Evolutionary conservation across 2,329 filamentous ascomycete species (phyloP).

Genomic region (Amylocarpus encephaloides): DNA sequence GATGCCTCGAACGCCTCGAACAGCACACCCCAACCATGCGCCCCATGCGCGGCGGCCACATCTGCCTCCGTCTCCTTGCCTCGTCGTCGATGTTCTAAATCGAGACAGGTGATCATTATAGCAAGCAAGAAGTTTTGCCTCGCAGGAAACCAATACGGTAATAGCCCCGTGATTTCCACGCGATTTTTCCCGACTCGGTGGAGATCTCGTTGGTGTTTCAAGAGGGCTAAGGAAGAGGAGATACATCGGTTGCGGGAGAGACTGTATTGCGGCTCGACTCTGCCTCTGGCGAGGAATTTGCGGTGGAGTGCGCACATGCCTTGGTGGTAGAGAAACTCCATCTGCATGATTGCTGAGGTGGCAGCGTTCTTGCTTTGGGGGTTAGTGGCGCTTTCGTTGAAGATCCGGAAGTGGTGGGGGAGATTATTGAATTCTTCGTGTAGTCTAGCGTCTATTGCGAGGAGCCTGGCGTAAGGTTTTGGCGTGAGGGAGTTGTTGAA

Average conservation of each 20-base stretch:
- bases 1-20: slow-evolving; percentile 3
- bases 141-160: slow-evolving; percentile 22
- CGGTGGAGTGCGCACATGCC: slow-evolving; percentile 18
- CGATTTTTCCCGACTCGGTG: slow-evolving; percentile 15
- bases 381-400: slow-evolving; percentile 58
- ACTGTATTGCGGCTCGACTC: slow-evolving; percentile 9
- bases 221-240: slow-evolving; percentile 23
- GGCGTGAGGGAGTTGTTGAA: slow-evolving; percentile 43
- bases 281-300: slow-evolving; percentile 15
- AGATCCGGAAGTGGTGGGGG: slow-evolving; percentile 36
- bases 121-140: slow-evolving; percentile 27
- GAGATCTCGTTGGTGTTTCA: not conserved
- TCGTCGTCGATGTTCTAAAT: slow-evolving; percentile 19
- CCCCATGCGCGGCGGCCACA: slow-evolving; percentile 1
- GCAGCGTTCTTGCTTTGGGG: slow-evolving; percentile 55
- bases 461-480: slow-evolving; percentile 54
- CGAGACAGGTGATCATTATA: slow-evolving; percentile 22
- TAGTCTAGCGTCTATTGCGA: slow-evolving; percentile 54
- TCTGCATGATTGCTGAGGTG: slow-evolving; percentile 54
- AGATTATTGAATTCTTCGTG: slow-evolving; percentile 56
- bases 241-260: slow-evolving; percentile 23
- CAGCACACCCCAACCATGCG: not conserved
- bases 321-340: slow-evolving; percentile 34
- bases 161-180: slow-evolving; percentile 8
- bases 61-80: too few relatives aligned